phyloP scores from a whole-genome alignment of 495 filamentous ascomycete species.

The Symbiotaphrina buchneri region DNA sequence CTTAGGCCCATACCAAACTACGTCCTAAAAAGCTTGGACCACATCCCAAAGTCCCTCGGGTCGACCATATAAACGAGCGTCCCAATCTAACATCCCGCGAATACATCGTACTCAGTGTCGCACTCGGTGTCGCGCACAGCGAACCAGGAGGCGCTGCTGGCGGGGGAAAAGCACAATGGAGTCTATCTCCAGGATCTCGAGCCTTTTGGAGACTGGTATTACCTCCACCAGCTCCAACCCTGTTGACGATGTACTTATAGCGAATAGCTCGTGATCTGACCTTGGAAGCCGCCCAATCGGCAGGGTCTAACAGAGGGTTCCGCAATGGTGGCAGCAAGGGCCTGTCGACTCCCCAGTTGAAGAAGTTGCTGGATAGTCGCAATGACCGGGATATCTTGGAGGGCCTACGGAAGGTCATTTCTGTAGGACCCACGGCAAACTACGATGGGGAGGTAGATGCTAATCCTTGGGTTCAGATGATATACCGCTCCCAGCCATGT shows the following conservation, averaged over 20 bases:
- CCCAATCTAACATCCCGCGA: background rate
- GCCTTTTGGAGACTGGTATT: slow-evolving; percentile 76
- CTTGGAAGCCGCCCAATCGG: slow-evolving; percentile 80
- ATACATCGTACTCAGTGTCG: background rate
- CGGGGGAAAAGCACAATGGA: slow-evolving; percentile 35
- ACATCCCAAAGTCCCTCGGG: background rate
- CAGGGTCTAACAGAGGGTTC: slow-evolving; percentile 21
- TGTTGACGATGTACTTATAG: slow-evolving; percentile 4
- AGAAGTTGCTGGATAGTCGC: slow-evolving; percentile 84
- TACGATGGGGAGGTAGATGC: background rate
- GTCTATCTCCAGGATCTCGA: slow-evolving; percentile 87
- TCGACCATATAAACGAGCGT: too few relatives aligned
- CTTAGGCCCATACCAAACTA: background rate
- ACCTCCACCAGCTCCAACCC: slow-evolving; percentile 1
- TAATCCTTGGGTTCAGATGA: slow-evolving; percentile 35
- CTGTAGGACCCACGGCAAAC: slow-evolving; percentile 25
- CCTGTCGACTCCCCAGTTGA: slow-evolving; percentile 41
- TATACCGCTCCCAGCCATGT: slow-evolving; percentile 69
- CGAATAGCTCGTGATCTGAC: slow-evolving; percentile 74
- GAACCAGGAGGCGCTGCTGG: too few relatives aligned
- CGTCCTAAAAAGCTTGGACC: background rate
- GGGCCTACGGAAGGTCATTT: slow-evolving; percentile 71
- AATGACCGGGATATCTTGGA: slow-evolving; percentile 86
- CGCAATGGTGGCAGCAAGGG: slow-evolving; percentile 19
- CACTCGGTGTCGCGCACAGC: too few relatives aligned